Conservation (phyloP, 805 yeast genomes). For the Candida chilensis region DNA sequence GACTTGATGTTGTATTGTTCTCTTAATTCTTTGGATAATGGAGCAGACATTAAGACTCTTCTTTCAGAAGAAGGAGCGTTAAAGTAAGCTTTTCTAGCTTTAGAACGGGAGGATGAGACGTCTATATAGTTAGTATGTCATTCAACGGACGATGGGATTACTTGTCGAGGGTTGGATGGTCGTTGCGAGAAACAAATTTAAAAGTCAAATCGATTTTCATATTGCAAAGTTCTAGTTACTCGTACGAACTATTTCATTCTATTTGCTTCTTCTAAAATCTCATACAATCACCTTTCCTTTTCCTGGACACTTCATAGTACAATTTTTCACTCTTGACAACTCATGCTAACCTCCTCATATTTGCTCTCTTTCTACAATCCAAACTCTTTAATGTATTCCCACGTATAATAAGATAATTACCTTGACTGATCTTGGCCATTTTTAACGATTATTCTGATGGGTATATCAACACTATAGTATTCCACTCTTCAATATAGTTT, state of each 20-base stretch:
- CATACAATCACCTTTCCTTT: too few species aligned
- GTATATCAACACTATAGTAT: too few species aligned
- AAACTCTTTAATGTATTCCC: too few species aligned
- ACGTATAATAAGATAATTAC: constrained; percentile 31
- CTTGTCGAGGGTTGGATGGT: too few species aligned
- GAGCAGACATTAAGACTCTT: constrained; percentile 94
- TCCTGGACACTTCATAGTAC: too few species aligned
- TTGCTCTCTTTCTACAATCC: too few species aligned
- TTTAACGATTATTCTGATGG: constrained; percentile 12
- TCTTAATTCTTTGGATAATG: constrained; percentile 97
- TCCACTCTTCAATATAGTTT: too few species aligned
- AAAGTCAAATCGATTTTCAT: constrained; percentile 1
- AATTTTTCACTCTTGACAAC: too few species aligned
- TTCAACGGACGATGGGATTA: not conserved
- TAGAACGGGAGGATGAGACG: constrained; percentile 99
- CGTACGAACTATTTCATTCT: too few species aligned
- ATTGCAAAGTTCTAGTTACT: not conserved
- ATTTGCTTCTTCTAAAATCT: too few species aligned
- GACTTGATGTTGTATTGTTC: constrained; percentile 94
- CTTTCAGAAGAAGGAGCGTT: constrained; percentile 93
- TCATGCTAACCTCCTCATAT: too few species aligned
- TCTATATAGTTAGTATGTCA: constrained; percentile 40
- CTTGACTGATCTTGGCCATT: constrained; percentile 61
- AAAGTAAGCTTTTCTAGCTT: constrained; percentile 99
- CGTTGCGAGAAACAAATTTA: not conserved